These are phyloP conservation scores for Yamadazyma mexicana DNA, from an alignment of 1,139 yeast genomes.

Conservation along the genomic window DNA sequence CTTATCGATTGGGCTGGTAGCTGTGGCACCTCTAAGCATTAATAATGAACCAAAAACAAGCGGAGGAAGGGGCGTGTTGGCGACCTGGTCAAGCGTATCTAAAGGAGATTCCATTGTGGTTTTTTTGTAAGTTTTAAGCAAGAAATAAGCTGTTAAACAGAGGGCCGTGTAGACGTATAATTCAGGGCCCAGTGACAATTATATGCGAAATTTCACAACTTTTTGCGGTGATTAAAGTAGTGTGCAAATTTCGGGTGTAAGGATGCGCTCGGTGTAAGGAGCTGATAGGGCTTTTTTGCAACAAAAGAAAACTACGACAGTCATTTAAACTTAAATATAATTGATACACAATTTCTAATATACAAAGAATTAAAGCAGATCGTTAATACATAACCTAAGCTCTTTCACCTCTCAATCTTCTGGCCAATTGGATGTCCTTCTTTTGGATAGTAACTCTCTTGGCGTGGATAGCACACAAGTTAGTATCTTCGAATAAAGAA, in stretches of 20 bases:
- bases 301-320: background rate
- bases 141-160: no score
- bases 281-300: no score
- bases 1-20: constrained; percentile 21
- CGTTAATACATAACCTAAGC: constrained; percentile 37
- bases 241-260: no score
- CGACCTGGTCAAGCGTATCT: constrained; percentile 20
- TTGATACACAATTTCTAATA: constrained; percentile 8
- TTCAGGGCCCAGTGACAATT: no score
- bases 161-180: no score
- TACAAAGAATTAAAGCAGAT: constrained; percentile 10
- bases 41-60: constrained; percentile 44
- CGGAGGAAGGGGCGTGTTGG: constrained; percentile 56
- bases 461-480: constrained; percentile 98
- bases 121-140: no score
- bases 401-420: constrained; percentile 99
- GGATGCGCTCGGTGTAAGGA: no score
- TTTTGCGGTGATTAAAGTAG: no score
- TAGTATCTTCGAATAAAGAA: constrained; percentile 91
- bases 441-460: constrained; percentile 99
- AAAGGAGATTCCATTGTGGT: constrained; percentile 1
- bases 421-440: constrained; percentile 98
- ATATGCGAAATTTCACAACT: constrained; percentile 1
- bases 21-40: constrained; percentile 43
- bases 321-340: background rate